These are phyloP conservation scores for Xylariaceae sp. DNA, from an alignment of 2,329 filamentous ascomycete genomes.

Conservation along the genomic window DNA sequence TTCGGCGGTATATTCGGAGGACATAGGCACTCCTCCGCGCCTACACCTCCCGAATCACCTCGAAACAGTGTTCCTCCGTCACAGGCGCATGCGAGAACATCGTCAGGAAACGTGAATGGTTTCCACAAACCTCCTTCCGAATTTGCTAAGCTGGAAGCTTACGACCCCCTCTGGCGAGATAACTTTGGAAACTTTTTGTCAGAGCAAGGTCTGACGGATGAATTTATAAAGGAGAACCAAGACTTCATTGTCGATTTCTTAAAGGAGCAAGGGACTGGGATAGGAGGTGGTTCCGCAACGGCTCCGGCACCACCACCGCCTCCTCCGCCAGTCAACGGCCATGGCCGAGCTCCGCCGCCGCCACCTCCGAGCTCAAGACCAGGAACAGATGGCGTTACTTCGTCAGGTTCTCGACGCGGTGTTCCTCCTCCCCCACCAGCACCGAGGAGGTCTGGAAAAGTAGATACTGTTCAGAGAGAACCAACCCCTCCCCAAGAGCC, in stretches of 20 bases:
- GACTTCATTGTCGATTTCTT: conserved; percentile 65
- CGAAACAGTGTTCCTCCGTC: conserved; percentile 33
- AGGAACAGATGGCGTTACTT: conserved; percentile 27
- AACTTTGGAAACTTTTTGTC: conserved; percentile 62
- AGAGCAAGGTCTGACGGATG: conserved; percentile 59
- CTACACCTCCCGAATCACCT: conserved; percentile 55
- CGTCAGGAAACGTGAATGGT: conserved; percentile 44
- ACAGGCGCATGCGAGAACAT: conserved; percentile 31
- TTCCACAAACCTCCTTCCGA: conserved; percentile 42
- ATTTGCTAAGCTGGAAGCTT: conserved; percentile 58
- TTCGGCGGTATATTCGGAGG: conserved; percentile 60
- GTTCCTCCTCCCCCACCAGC: conserved; percentile 55
- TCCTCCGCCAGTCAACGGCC: conserved; percentile 33
- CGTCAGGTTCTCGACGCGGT: conserved; percentile 37
- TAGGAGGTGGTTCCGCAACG: conserved; percentile 28
- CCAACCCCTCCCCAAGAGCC: conserved; percentile 65
- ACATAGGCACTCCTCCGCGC: conserved; percentile 55
- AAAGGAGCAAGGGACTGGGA: conserved; percentile 48
- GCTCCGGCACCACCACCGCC: conserved; percentile 40
- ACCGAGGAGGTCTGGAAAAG: conserved; percentile 53
- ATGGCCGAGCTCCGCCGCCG: conserved; percentile 38
- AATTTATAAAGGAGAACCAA: conserved; percentile 64
- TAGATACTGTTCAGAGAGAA: conserved; percentile 37
- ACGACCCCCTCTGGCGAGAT: conserved; percentile 61
- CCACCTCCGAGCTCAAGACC: conserved; percentile 27